Evolutionary conservation across 441 rosid genomes (phyloP).

Genomic region (Populus hybrid): DNA sequence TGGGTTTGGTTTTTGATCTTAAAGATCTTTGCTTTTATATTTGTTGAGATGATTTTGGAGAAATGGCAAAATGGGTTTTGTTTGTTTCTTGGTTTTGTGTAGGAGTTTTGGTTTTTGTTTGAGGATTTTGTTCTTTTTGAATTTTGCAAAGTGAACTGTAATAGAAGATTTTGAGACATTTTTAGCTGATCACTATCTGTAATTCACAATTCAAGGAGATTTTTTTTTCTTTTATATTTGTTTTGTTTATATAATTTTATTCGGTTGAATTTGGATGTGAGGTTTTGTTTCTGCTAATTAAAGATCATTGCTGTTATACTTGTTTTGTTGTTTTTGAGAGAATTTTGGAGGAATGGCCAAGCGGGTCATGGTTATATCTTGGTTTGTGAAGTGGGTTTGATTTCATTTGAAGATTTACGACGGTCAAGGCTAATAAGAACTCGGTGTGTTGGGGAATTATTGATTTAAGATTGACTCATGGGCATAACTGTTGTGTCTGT

Average conservation of each 20-base stretch:
- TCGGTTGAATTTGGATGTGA: background rate
- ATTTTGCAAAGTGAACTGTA: background rate
- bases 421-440: background rate
- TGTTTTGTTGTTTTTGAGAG: background rate
- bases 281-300: background rate
- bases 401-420: background rate
- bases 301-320: background rate
- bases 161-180: background rate
- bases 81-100: background rate
- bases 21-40: background rate
- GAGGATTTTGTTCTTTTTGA: background rate
- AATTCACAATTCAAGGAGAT: too few species aligned
- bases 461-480: conserved; percentile 30
- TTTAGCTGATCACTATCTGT: background rate
- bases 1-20: background rate
- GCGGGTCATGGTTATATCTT: background rate
- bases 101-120: background rate
- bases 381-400: background rate
- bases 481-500: conserved; percentile 31
- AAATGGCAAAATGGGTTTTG: background rate
- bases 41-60: background rate
- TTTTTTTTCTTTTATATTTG: too few species aligned
- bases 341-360: background rate
- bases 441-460: conserved; percentile 22
- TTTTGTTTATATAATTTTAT: too few species aligned